Evolutionary conservation across 1,284 basidiomycete species (phyloP).

Genomic region (Malassezia psittaci): DNA sequence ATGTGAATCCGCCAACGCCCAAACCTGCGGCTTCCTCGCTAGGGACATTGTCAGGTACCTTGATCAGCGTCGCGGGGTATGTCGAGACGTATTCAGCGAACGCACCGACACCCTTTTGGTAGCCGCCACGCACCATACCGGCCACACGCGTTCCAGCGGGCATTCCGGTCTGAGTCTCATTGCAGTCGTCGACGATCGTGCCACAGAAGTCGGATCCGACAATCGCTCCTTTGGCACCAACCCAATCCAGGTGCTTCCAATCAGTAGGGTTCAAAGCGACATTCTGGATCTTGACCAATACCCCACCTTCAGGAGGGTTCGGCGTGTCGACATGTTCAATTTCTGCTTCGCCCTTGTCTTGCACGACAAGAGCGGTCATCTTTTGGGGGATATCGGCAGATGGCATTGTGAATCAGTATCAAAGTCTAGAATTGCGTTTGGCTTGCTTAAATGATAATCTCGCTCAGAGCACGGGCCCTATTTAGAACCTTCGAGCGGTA

Average conservation of each 20-base stretch:
- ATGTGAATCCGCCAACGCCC: slow-evolving; percentile 37
- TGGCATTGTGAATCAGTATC: not conserved
- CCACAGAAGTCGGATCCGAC: slow-evolving; percentile 58
- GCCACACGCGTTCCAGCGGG: slow-evolving; percentile 56
- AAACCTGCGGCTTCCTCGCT: slow-evolving; percentile 24
- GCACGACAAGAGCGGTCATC: slow-evolving; percentile 32
- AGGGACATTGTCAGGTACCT: slow-evolving; percentile 27
- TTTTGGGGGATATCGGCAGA: slow-evolving; percentile 5
- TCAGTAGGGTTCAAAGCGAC: slow-evolving; percentile 44
- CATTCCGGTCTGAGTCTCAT: slow-evolving; percentile 34
- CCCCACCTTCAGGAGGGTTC: slow-evolving; percentile 22
- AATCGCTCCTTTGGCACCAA: slow-evolving; percentile 48
- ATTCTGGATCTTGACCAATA: slow-evolving; percentile 27
- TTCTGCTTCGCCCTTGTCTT: slow-evolving; percentile 23
- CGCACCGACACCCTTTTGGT: slow-evolving; percentile 43
- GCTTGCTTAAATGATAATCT: not conserved
- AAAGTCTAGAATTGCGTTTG: not conserved
- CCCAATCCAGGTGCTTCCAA: slow-evolving; percentile 47
- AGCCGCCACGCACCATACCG: slow-evolving; percentile 51
- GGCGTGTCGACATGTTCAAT: slow-evolving; percentile 31
- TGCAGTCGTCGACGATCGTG: slow-evolving; percentile 52
- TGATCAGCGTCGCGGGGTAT: slow-evolving; percentile 23
- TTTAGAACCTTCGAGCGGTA: not conserved
- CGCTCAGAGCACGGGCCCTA: not conserved
- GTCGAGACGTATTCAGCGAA: slow-evolving; percentile 48